Base-by-base conservation (phyloP, 2,329 filamentous ascomycete species). In the Venturia effusa region DNA sequence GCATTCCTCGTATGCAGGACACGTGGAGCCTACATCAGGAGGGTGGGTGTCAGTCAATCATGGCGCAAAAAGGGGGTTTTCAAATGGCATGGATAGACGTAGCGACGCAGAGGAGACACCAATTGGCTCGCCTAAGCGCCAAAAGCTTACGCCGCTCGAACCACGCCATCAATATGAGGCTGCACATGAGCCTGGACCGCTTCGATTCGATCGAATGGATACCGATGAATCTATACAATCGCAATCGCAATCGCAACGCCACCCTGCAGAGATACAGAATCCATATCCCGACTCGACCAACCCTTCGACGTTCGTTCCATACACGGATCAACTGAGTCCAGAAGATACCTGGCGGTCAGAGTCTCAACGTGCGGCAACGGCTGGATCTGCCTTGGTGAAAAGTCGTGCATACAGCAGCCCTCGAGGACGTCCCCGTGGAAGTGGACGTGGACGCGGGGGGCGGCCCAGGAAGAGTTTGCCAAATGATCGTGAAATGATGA, bases 371-470 rank as follows among this genome's bases (percentile, higher is more conserved):
- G 30, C 32, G 27, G 54, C 37, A 40, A 37, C 62, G 13, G 39
- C 24, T 17, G 51, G 30, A 30, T 30, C 27, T 11, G 51, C 34
- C 15, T 11, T 57, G 30, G 27, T 30, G 51, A 57, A 57, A 57
- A 17, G n/a, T 17, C 37, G 17, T 40, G 22, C 39, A 27, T 13
- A 61, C 11, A 32, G 27, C 32, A 64, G 37, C 27, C 64, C 43
- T 39, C 59, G 64, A 51, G 64, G 74, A 41, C 71, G 69, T n/a
- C 66, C 66, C 30, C 61, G 67, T 39, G 64, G 73, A 48, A 74
- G 78, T 62, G 74, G 73, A 48, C 74, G 78, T 62, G 74, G 76
- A 34, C 74, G 77, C 15, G 74, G 73, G 34, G 73, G 74, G 22
- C 73, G 73, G 51, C 71, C 69, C 54, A 72, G 77, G 22, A 77